phyloP scores from a whole-genome alignment of 1,284 basidiomycete genomes.

The Austroboletus niveus region DNA sequence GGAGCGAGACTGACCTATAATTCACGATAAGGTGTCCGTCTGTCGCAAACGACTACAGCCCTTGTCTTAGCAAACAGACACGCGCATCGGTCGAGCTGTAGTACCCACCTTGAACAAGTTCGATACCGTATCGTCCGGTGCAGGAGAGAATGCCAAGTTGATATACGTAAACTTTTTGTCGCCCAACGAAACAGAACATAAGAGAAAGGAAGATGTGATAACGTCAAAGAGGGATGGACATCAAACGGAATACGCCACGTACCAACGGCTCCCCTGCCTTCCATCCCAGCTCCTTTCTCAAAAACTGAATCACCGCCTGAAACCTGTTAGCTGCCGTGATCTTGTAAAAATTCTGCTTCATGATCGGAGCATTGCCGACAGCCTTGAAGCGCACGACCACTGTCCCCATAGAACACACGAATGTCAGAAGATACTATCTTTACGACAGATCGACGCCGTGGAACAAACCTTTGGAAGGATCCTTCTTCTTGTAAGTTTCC shows the following conservation, averaged over 20 bases:
- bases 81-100: neutral
- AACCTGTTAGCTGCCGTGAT: constrained; percentile 94
- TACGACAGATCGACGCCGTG: neutral
- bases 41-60: constrained; percentile 81
- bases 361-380: constrained; percentile 97
- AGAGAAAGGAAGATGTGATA: neutral
- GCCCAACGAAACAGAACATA: constrained; percentile 31
- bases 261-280: constrained; percentile 88
- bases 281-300: constrained; percentile 89
- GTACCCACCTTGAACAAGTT: constrained; percentile 77
- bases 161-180: constrained; percentile 84
- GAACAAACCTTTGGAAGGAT: constrained; percentile 71
- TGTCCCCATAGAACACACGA: constrained; percentile 32
- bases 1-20: constrained; percentile 70
- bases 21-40: constrained; percentile 95
- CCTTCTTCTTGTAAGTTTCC: constrained; percentile 83
- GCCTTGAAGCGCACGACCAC: constrained; percentile 98
- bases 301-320: constrained; percentile 92
- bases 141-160: constrained; percentile 92
- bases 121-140: constrained; percentile 82
- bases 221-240: no score
- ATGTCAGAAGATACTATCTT: no score
- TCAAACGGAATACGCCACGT: constrained; percentile 29
- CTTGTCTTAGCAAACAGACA: constrained; percentile 4
- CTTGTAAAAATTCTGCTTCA: constrained; percentile 99